Evolutionary conservation across 495 filamentous ascomycete species (phyloP), one percentile per base, ranked within the genome.

Genomic region (Poronia punctata): DNA sequence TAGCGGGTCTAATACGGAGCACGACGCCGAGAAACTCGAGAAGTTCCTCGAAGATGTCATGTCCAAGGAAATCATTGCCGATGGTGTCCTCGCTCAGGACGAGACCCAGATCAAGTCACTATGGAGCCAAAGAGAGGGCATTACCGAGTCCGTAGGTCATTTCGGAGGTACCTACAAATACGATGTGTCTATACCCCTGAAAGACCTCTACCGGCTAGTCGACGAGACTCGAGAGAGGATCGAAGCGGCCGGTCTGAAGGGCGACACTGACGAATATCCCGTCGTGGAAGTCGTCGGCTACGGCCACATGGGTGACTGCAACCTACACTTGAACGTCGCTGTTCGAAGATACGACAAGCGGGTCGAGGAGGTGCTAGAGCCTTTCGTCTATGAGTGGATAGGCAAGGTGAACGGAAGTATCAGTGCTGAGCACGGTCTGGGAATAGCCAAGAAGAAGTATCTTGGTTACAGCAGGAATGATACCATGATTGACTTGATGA

Each of bases 101-200:
- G 86, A 92, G 68, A 93, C 89, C 8, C 93, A 98, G 61, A 71
- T 85, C 48, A 76, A 76, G 52, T 66, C 83, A 3, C 70, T 98
- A 40, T 98, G 92, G 92, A 72, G 79, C 45, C 96, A 87, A 79
- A 79, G 92, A 33, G 92, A 98, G 68, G 87, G 88, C 32, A 86
- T 98, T 46, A 78, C 93, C 0, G 92, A 98, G 65, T 74, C 75
- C 17, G 61, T 89, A 19, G 83, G 87, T 46, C 90, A 97, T 58
- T 88, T 86, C 65, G 92, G 92, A 20, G 92, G 90, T 7, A 88
- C 88, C 18, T 98, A 97, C 75, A 97, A 97, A 65, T 98, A 98
- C 63, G 92, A 98, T 56, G 73, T 98, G 5, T 97, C 92, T 11
- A 93, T 98, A 37, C 92, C 92, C 5, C 66, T 98, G 7, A 57